A percentile compares a stretch with the other conserved stretches of the same genome.
These are phyloP conservation scores for Plantago ovata DNA, from an alignment of 257 asterid species.

Conservation along the genomic window DNA sequence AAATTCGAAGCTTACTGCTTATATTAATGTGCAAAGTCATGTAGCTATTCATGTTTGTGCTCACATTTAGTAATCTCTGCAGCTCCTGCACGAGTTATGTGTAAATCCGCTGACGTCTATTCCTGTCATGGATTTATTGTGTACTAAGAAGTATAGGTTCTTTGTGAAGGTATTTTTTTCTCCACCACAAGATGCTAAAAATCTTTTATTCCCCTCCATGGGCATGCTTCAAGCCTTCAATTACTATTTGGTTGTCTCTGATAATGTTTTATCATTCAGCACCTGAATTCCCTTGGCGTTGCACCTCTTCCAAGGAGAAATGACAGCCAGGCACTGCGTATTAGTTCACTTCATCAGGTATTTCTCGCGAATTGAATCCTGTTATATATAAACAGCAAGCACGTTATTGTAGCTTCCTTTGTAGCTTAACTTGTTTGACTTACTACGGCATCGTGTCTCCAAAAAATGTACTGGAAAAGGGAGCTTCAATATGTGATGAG, in stretches of 20 bases:
- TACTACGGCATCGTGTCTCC: no score
- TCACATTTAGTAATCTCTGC: constrained; percentile 32
- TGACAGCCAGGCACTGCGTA: constrained; percentile 65
- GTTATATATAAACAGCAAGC: no score
- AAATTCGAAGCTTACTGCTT: constrained; percentile 15
- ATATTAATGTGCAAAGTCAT: constrained; percentile 15
- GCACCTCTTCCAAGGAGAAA: constrained; percentile 80
- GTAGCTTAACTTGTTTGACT: no score
- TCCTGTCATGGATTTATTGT: constrained; percentile 77
- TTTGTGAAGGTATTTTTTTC: constrained; percentile 62
- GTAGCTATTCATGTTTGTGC: constrained; percentile 21
- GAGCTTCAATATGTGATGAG: no score
- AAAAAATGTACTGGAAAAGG: not conserved
- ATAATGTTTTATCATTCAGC: constrained; percentile 42
- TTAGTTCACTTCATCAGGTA: constrained; percentile 97
- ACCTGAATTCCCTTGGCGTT: constrained; percentile 68
- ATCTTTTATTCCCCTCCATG: constrained; percentile 5
- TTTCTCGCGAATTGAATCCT: not conserved
- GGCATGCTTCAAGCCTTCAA: constrained; percentile 12
- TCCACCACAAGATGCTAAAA: constrained; percentile 5
- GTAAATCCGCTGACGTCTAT: constrained; percentile 79
- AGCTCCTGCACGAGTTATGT: constrained; percentile 87
- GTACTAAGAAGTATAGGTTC: constrained; percentile 74
- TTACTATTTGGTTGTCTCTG: constrained; percentile 19
- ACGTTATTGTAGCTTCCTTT: no score